These are phyloP conservation scores for Hydnomerulius pinastri DNA, from an alignment of 768 basidiomycete species.

Conservation along the genomic window DNA sequence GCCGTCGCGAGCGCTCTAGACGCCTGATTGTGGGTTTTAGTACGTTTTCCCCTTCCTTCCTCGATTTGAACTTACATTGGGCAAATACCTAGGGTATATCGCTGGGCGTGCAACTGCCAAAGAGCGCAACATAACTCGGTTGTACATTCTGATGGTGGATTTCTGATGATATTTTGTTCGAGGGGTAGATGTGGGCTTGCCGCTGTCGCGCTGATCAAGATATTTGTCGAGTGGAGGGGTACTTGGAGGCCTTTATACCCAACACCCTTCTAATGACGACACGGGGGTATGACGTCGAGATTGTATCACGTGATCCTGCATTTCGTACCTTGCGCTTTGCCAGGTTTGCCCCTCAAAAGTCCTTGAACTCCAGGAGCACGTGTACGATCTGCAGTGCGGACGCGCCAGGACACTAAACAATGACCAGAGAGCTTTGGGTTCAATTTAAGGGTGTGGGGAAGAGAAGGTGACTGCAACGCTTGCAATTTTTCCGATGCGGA, in stretches of 20 bases:
- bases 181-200: neutral
- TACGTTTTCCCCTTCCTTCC: neutral
- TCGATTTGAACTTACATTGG: slow-evolving; percentile 1
- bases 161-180: neutral
- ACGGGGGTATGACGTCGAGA: slow-evolving; percentile 4
- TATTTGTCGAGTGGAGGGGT: neutral
- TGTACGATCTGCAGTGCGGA: no score
- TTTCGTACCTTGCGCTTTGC: no score
- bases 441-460: no score
- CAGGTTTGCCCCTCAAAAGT: no score
- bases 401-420: no score
- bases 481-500: no score
- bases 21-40: slow-evolving; percentile 6
- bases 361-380: no score
- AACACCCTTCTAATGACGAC: slow-evolving; percentile 8
- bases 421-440: no score
- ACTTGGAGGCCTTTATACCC: slow-evolving; percentile 4
- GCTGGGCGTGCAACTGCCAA: neutral
- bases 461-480: no score
- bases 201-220: neutral
- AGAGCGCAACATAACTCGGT: neutral
- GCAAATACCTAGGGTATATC: neutral
- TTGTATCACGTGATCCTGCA: slow-evolving; percentile 3
- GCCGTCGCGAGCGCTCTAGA: slow-evolving; percentile 17
- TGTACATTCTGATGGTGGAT: slow-evolving; percentile 1